These are phyloP conservation scores for Talaromyces piceae DNA, from an alignment of 2,329 filamentous ascomycete genomes.

Conservation along the genomic window DNA sequence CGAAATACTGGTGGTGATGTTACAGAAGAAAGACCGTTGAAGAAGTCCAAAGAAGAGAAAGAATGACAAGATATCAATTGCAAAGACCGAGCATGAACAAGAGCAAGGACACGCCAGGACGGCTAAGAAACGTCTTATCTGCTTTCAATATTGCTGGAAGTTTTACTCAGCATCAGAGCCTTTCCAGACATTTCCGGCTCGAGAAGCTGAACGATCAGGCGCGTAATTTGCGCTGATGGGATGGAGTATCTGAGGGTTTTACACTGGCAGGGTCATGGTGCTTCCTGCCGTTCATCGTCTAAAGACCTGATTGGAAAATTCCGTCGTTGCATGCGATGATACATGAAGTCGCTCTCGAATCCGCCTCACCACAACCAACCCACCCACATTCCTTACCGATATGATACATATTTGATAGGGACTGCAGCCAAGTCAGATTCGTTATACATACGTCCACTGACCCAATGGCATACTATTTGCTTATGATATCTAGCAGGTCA, in stretches of 20 bases:
- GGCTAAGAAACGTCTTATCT: conserved; percentile 11
- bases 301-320: not conserved
- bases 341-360: not conserved
- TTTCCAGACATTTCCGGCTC: conserved; percentile 17
- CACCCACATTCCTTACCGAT: not conserved
- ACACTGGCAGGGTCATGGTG: not conserved
- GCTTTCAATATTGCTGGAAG: conserved; percentile 17
- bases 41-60: not conserved
- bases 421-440: not conserved
- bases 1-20: not conserved
- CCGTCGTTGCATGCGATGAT: not conserved
- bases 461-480: not conserved
- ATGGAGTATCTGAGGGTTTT: not conserved
- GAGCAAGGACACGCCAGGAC: conserved; percentile 4
- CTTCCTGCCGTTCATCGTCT: not conserved
- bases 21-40: not conserved
- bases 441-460: not conserved
- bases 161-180: conserved; percentile 16
- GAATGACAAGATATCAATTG: conserved; percentile 7
- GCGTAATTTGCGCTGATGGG: conserved; percentile 14
- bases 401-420: not conserved
- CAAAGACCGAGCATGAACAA: conserved; percentile 8
- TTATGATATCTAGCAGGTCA: not conserved
- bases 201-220: conserved; percentile 15
- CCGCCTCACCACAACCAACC: not conserved